Evolutionary conservation across 2,329 filamentous ascomycete species (phyloP).

Genomic region (Colletotrichum tanaceti): DNA sequence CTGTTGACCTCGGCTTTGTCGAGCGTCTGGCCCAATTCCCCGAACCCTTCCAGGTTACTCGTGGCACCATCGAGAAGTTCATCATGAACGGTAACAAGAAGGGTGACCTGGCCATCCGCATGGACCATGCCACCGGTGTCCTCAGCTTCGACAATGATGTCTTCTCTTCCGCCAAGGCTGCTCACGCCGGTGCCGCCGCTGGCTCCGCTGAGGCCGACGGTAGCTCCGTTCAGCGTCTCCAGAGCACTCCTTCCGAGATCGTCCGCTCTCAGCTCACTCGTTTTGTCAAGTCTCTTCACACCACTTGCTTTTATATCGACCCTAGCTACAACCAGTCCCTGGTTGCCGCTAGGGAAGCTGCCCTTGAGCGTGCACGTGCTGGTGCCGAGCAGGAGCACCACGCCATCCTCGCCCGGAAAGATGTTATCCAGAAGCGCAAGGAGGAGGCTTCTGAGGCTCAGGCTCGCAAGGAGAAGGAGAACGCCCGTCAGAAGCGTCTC

Average conservation of each 20-base stretch:
- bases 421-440: slow-evolving; percentile 96
- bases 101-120: slow-evolving; percentile 94
- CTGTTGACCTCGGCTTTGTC: slow-evolving; percentile 93
- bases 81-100: slow-evolving; percentile 99
- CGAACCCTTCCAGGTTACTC: slow-evolving; percentile 92
- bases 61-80: slow-evolving; percentile 97
- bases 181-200: slow-evolving; percentile 83
- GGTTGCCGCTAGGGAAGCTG: slow-evolving; percentile 80
- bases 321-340: slow-evolving; percentile 87
- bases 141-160: slow-evolving; percentile 98
- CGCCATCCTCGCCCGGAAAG: slow-evolving; percentile 85
- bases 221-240: slow-evolving; percentile 89
- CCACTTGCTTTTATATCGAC: slow-evolving; percentile 96
- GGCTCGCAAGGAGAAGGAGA: slow-evolving; percentile 91
- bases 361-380: slow-evolving; percentile 82
- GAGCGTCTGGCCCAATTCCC: slow-evolving; percentile 95
- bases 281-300: slow-evolving; percentile 88
- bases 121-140: slow-evolving; percentile 94
- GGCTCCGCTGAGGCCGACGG: slow-evolving; percentile 89
- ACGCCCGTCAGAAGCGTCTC: slow-evolving; percentile 86
- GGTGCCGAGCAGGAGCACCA: slow-evolving; percentile 93
- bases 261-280: slow-evolving; percentile 94
- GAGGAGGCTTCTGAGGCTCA: slow-evolving; percentile 91
- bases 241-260: slow-evolving; percentile 98
- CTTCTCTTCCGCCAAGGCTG: slow-evolving; percentile 95